A percentile compares a stretch with the other conserved stretches of the same genome.
Evolutionary conservation across 495 filamentous ascomycete species (phyloP).

Genomic region (Neurospora tetrasperma): DNA sequence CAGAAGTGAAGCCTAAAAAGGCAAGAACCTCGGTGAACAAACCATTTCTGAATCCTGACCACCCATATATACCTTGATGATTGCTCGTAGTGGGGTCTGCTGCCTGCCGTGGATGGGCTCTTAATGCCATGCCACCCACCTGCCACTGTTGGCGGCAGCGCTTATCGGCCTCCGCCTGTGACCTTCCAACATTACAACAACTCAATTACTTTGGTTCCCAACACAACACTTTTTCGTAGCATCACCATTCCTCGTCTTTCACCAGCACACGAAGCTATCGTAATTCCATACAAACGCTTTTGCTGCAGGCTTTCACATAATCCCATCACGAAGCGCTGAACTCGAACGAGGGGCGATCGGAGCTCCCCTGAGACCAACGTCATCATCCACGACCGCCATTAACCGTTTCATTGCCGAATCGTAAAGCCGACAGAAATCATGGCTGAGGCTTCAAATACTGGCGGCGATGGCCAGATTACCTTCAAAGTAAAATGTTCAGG

Average conservation of each 20-base stretch:
- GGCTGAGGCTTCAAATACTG: conserved; percentile 44
- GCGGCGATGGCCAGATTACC: conserved; percentile 53
- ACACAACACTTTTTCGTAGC: neutral
- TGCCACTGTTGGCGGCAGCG: neutral
- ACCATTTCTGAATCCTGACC: neutral
- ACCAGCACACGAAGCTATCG: neutral
- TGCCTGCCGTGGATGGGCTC: neutral
- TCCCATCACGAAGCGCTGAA: neutral
- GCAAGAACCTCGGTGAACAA: neutral
- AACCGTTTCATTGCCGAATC: neutral
- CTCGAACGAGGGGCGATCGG: neutral
- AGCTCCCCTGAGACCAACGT: conserved; percentile 3
- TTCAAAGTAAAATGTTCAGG: conserved; percentile 90
- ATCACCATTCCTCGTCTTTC: neutral
- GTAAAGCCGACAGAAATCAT: conserved; percentile 22
- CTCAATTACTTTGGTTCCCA: neutral
- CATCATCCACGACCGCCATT: conserved; percentile 8
- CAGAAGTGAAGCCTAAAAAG: neutral
- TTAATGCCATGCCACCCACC: neutral
- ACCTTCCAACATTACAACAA: neutral
- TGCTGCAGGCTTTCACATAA: neutral
- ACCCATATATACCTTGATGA: no score
- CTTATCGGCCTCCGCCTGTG: neutral
- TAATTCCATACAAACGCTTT: neutral
- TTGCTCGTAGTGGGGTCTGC: neutral